phyloP scores from a whole-genome alignment of 345 rosid species.

The Jatropha curcas region DNA sequence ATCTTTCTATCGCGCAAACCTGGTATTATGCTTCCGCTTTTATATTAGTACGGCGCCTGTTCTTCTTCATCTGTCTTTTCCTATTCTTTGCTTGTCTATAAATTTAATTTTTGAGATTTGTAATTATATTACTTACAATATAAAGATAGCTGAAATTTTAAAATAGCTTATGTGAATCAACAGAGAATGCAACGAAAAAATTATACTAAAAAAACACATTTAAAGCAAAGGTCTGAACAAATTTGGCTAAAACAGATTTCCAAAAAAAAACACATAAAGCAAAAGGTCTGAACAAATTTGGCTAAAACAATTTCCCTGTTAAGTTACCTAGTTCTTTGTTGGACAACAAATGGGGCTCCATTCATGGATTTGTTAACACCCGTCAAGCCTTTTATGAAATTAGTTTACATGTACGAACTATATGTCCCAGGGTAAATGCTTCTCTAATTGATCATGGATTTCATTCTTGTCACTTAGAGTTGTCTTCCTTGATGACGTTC shows the following conservation, averaged over 20 bases:
- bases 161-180: no score
- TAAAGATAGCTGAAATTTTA: no score
- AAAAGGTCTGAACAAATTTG: not conserved
- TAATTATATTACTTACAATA: not conserved
- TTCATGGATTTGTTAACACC: not conserved
- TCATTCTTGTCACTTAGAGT: not conserved
- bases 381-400: not conserved
- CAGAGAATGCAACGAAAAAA: no score
- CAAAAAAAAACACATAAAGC: no score
- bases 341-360: not conserved
- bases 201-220: not conserved
- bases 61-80: no score
- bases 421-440: not conserved
- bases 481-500: not conserved
- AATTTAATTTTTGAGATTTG: no score
- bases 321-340: not conserved
- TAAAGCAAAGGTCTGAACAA: not conserved
- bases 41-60: no score
- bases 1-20: conserved; percentile 65
- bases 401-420: not conserved
- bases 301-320: not conserved
- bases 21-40: conserved; percentile 50
- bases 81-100: not conserved
- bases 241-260: not conserved
- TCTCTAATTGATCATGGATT: not conserved